Evolutionary conservation across 768 basidiomycete genomes (phyloP), one percentile per base, ranked within the genome.

Genomic region (Gymnopilus dilepis): DNA sequence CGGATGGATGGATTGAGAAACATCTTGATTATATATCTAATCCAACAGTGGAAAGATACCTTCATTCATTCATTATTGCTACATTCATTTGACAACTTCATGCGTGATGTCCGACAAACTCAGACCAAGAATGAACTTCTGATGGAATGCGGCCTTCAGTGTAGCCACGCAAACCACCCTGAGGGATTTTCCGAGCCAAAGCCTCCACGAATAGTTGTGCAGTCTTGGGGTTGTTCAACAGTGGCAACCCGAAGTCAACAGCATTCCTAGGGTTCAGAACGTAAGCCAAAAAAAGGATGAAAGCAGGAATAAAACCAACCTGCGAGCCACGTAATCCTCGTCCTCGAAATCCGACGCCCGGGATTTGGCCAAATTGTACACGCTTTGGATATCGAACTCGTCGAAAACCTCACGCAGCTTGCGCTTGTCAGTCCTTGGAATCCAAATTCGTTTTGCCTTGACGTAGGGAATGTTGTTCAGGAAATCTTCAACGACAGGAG

Each of bases 361-460:
- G 57, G 85, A 78, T 69, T 89, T 86, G 11, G 97, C 90, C 54
- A 99, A 83, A 78, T 99, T 98, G 77, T 99, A 87, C 42, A 99
- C 97, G 48, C 88, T 90, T 70, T 95, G 91, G 67, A 99, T 97
- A 66, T 98, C 93, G 74, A 90, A 91, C 75, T 97, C 92, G 73
- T 94, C 92, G 64, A 94, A 96, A 12, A 97, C 97, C 73, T 95
- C 90, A 34, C 94, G 90, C 15, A 99, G 82, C 75, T 93, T 95
- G 50, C 97, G 84, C 83, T 99, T 99, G 78, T 99, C 97, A 64
- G 92, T 89, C 52, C 91, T 91, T 4, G 97, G 97, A 89, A 99
- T 97, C 78, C 95, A 87, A 70, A 99, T 98, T 61, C 90, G 89
- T 80, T 94, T 91, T 57, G 87, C 92, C 12, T 78, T 76, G 21